Base-by-base conservation (phyloP, 192 early-diverging fungal species). In the Coemansia sp. region DNA sequence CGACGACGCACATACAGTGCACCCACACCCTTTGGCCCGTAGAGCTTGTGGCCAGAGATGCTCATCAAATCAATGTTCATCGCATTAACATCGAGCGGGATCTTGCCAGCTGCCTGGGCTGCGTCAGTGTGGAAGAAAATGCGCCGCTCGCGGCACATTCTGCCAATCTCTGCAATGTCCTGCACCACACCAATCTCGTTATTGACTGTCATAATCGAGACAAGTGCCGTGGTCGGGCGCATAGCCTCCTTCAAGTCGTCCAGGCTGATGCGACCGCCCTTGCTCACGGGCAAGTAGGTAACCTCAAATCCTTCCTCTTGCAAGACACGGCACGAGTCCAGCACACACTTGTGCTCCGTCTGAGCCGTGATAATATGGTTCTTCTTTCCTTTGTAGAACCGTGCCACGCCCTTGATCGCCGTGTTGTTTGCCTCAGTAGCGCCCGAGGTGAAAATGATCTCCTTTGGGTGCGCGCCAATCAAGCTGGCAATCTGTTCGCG, bases 151-250 rank as follows among this genome's bases (percentile, higher is more conserved):
- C 93, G 89, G 84, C 95, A 97, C 33, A 98, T 78, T 43, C 83
- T 85, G 40, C 95, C 97, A 86, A 98, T 97, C 70, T 94, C 95
- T 43, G 78, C 89, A 65, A 98, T 78, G 27, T 96, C 95, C 80
- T 98, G 97, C 52, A 95, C 89, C 16, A 98, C 95, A 64, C 97
- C 97, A 76, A 98, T 98, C 81, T 98, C 97, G 81, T 98, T 98
- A 77, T 98, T 98, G 33, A 98, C 95, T 8, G 95, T 87, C 97
- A 98, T 98, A 73, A 97, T 90, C 6, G 95, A 97, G 27, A 97
- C 94, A 61, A 98, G 76, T 10, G 89, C 87, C 15, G 97, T 98
- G 39, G 95, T 94, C 5, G 94, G 94, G 4, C 94, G 90, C 58
- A 97, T 94, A 8, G 95, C 91, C 43, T 87, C 87, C 75, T 92